Evolutionary conservation across 2,329 filamentous ascomycete genomes (phyloP).

Genomic region (Aspergillus tamarii): DNA sequence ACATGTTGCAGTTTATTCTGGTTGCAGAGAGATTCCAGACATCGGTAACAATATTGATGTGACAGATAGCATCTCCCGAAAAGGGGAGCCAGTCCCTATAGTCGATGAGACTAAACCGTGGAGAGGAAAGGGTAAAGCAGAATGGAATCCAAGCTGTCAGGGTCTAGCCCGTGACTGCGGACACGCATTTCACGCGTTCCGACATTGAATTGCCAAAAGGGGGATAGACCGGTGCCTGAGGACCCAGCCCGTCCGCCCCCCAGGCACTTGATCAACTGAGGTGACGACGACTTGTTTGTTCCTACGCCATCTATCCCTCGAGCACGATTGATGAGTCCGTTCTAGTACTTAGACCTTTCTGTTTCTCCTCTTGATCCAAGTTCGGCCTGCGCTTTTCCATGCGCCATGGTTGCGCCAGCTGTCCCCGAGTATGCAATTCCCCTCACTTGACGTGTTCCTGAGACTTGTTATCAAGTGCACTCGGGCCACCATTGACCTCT

Average conservation of each 20-base stretch:
- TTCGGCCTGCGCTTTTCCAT: conserved; percentile 25
- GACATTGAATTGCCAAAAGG: conserved; percentile 20
- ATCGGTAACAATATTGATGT: conserved; percentile 8
- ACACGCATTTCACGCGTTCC: conserved; percentile 28
- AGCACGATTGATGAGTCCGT: conserved; percentile 1
- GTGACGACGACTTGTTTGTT: conserved; percentile 22
- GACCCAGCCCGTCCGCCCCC: conserved; percentile 9
- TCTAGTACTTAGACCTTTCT: not conserved
- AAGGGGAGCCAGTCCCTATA: conserved; percentile 1
- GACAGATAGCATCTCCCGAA: conserved; percentile 27
- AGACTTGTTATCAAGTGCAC: conserved; percentile 25
- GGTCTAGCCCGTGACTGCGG: conserved; percentile 10
- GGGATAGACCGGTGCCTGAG: conserved; percentile 24
- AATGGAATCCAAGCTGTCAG: conserved; percentile 2
- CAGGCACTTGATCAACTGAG: conserved; percentile 15
- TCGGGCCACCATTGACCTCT: conserved; percentile 14
- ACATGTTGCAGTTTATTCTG: conserved; percentile 41
- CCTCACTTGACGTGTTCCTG: conserved; percentile 33
- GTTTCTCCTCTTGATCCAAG: conserved; percentile 3
- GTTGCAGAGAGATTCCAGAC: conserved; percentile 19
- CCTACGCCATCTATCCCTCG: conserved; percentile 11
- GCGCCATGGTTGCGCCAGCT: conserved; percentile 72
- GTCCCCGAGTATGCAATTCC: conserved; percentile 69
- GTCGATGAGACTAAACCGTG: conserved; percentile 1
- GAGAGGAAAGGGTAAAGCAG: conserved; percentile 10